These are phyloP conservation scores for Leccinellum rugosiceps DNA, from an alignment of 768 basidiomycete species.

Conservation along the genomic window DNA sequence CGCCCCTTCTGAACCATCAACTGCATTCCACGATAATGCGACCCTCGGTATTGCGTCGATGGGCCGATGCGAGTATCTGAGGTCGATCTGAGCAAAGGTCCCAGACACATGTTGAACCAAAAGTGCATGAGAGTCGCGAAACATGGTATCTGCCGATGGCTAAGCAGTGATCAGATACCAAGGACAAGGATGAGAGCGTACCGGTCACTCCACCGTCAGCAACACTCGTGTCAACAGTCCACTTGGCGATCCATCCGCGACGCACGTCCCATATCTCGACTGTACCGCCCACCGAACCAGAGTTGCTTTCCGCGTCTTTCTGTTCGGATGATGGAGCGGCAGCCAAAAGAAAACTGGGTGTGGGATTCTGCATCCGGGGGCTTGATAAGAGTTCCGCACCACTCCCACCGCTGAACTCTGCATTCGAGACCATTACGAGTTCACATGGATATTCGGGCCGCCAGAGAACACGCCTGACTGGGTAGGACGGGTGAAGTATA, in stretches of 20 bases:
- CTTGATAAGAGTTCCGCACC: constrained; percentile 24
- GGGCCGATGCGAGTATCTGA: constrained; percentile 60
- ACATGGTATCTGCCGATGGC: constrained; percentile 53
- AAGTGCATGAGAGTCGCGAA: constrained; percentile 66
- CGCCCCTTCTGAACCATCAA: constrained; percentile 41
- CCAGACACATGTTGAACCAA: constrained; percentile 76
- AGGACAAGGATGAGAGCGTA: constrained; percentile 30
- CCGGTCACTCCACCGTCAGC: constrained; percentile 75
- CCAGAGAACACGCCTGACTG: constrained; percentile 73
- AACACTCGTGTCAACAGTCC: constrained; percentile 63
- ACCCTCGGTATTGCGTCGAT: constrained; percentile 65
- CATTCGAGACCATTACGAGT: constrained; percentile 68
- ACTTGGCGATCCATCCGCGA: constrained; percentile 78
- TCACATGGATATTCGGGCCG: constrained; percentile 76
- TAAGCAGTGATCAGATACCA: neutral
- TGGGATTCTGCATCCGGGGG: constrained; percentile 25
- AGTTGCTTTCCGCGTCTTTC: constrained; percentile 16
- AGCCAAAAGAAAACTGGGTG: constrained; percentile 20
- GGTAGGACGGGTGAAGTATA: constrained; percentile 69
- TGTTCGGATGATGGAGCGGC: constrained; percentile 8
- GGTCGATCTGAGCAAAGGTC: constrained; percentile 74
- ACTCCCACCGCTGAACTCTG: constrained; percentile 43
- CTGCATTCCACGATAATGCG: constrained; percentile 60
- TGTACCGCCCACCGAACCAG: constrained; percentile 43
- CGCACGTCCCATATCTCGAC: constrained; percentile 88